Base-by-base conservation (phyloP, 1,284 basidiomycete species). In the Ustilago trichophora region DNA sequence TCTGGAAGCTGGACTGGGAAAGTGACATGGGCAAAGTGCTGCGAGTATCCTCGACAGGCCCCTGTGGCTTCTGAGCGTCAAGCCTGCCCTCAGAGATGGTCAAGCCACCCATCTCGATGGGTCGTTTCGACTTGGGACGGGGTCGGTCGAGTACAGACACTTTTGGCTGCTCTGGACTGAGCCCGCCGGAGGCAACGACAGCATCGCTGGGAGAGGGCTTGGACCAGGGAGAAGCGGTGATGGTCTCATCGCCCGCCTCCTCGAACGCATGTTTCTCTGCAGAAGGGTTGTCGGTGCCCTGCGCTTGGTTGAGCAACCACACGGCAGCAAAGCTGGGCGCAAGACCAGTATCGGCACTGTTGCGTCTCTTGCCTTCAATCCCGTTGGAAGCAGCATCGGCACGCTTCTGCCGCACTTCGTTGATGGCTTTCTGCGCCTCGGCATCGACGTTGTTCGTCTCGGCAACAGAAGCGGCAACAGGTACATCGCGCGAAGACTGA, bases 291-390 rank as follows among this genome's bases (percentile, higher is more conserved):
- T 51, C 18, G 15, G 33, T 24, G 9, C 45, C 50, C 18, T 50
- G 44, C 12, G 51, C 46, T 24, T 67, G 63, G 31, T 73, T 72
- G 25, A 74, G 56, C 12, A 77, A 50, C 74, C 75, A 77, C 2
- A 72, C 38, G 12, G 74, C 76, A 18, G 76, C 74, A 34, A 77
- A 45, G 48, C 71, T 74, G 3, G 74, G 70, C 1, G 72, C 76
- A 18, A 78, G 47, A 13, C 55, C 72, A 12, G 68, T 67, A 24
- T 59, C 60, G 25, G 56, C 41, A 33, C 72, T 76, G 37, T 58
- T 57, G 18, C 56, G 55, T 32, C 43, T 66, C 43, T 63, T 65
- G 36, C 35, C 36, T 15, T 51, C 45, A 4, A 46, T 46, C 8
- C n/a, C 43, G 18, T 41, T 35, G 12, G 49, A 27, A 37, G 40